Conservation (phyloP, 148 eudicot genomes). For the Salicornia ramosissima region DNA sequence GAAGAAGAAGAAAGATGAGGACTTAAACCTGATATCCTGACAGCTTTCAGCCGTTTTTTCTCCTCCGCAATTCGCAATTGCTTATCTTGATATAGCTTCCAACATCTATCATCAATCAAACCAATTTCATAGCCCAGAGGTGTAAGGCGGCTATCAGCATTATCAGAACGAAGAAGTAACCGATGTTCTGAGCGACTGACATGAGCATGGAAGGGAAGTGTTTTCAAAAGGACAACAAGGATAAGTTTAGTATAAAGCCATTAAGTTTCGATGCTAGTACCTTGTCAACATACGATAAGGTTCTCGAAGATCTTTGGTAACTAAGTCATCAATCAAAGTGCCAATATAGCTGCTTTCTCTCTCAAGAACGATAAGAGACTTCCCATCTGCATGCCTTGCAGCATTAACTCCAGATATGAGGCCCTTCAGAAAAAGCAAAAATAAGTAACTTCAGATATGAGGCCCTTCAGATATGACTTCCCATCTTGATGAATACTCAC, state of each 20-base stretch:
- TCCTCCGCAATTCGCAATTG: constrained; percentile 78
- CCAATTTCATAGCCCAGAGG: constrained; percentile 96
- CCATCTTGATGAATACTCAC: background rate
- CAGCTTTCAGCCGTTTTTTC: constrained; percentile 70
- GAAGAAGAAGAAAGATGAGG: background rate
- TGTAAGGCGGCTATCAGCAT: constrained; percentile 99
- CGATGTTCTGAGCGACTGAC: constrained; percentile 95
- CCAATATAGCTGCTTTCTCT: constrained; percentile 98
- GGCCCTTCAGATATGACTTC: background rate
- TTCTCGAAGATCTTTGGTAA: constrained; percentile 96
- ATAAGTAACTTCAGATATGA: constrained; percentile 17
- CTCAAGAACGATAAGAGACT: constrained; percentile 79
- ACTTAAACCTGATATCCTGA: constrained; percentile 61
- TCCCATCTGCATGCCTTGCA: constrained; percentile 84
- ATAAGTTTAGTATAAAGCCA: background rate
- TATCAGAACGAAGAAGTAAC: constrained; percentile 82
- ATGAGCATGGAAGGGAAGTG: constrained; percentile 15
- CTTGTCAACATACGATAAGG: constrained; percentile 98
- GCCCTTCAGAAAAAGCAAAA: constrained; percentile 45
- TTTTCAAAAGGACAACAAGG: background rate
- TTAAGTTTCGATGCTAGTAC: constrained; percentile 29
- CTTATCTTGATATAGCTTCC: constrained; percentile 85
- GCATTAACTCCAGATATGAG: constrained; percentile 96
- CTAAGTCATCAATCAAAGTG: constrained; percentile 93
- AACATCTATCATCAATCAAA: constrained; percentile 78